Evolutionary conservation across 192 early-diverging fungal genomes (phyloP), one percentile per base, ranked within the genome.

Genomic region (Spizellomyces sp.): DNA sequence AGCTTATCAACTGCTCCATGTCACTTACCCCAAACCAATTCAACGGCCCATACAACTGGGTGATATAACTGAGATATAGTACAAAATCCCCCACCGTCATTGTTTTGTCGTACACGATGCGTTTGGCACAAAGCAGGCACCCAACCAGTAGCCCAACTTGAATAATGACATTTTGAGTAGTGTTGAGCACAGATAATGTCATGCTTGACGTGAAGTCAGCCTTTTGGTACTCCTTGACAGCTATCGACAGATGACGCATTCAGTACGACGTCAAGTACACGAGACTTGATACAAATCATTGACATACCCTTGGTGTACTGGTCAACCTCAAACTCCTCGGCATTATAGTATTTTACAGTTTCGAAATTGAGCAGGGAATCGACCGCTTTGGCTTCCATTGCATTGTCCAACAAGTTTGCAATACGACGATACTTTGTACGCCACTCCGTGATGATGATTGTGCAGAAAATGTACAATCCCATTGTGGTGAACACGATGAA

Each of bases 361-460:
- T 99, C 97, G 86, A 96, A 96, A 77, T 99, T 99, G 48, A 97
- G 84, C 61, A 99, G 77, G 52, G 95, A 98, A 71, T 99, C 97
- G 8, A 97, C 95, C 2, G 82, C 76, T 42, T 70, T 62, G 6
- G 93, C 87, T 62, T 92, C 86, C 73, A 90, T 89, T 59, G 90
- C 89, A 66, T 95, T 93, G 76, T 98, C 95, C 58, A 95, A 82
- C 56, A 90, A 84, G 70, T 91, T 95, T 80, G 88, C 91, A 48
- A 83, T 84, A 7, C 95, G 74, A 46, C 96, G 82, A 79, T 93
- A 95, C 22, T 86, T 83, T 36, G 81, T 83, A 4, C 82, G 45
- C 75, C 77, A 79, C 62, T 96, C 94, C 0, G 94, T 96, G 27
- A 99, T 85, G 21, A 78, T 57, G 10, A 99, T 77, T 0, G 95